Evolutionary conservation across 1,139 yeast species (phyloP), one percentile per base, ranked within the genome.

Genomic region (Yamadazyma diddensiae): DNA sequence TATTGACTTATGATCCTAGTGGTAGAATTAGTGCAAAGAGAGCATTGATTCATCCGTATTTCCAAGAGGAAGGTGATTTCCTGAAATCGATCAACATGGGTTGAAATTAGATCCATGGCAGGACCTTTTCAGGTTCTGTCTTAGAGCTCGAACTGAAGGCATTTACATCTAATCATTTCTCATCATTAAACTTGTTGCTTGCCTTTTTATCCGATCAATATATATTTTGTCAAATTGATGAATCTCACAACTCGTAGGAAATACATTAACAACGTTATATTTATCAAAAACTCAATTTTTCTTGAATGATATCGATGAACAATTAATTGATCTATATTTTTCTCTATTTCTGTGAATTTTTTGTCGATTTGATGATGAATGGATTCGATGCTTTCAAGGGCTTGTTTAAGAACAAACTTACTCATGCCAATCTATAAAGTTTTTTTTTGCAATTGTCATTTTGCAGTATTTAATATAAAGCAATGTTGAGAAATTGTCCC

Each of bases 21-120:
- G 79, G 83, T 45, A 74, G 99, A 57, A 85, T 92, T 49, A 83
- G 95, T 52, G 98, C 98, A 31, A 90, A 90, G 63, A 73, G 97
- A 42, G 96, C 97, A 3, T 72, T 90, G 43, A 59, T 75, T 42
- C 98, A 92, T 60, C 94, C 96, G 9, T 92, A 92, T 59, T 94
- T 92, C 65, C 78, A 74, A 45, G 87, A 79, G 39, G 79, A 49
- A 15, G 47, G 44, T 19, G 47, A 47, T 19, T 63, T 55, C 46
- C 56, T 64, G 26, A 52, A 67, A 30, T 62, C 69, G 4, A 59
- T 65, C 21, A 65, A 56, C 46, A 66, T 66, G 73, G 69, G 65
- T 18, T 65, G 50, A 41, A n/a, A n/a, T n/a, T n/a, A n/a, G n/a
- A n/a, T n/a, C n/a, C n/a, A n/a, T n/a, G n/a, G n/a, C n/a, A n/a